A percentile compares a stretch with the other conserved stretches of the same genome.
Evolutionary conservation across 352 stramenopile genomes (phyloP).

Genomic region (Globisporangium megalacanthum): DNA sequence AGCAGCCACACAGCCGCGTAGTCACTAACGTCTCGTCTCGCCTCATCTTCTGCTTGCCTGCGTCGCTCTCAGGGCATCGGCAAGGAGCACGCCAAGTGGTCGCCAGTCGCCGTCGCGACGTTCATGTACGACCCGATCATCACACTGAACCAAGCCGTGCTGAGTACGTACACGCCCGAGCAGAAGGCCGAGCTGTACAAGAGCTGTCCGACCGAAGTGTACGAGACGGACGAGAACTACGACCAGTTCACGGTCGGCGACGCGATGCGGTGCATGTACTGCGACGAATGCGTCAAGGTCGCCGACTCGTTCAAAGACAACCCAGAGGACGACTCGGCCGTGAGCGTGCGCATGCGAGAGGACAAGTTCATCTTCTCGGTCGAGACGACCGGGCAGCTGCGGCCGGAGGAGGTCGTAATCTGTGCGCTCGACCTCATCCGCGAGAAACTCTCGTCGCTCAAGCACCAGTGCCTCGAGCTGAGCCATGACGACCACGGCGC

Average conservation of each 20-base stretch:
- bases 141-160: conserved; percentile 87
- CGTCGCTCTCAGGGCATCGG: conserved; percentile 79
- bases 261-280: conserved; percentile 83
- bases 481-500: conserved; percentile 69
- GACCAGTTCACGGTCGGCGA: conserved; percentile 67
- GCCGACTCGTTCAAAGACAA: conserved; percentile 93
- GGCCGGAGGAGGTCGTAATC: conserved; percentile 83
- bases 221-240: conserved; percentile 91
- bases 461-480: conserved; percentile 83
- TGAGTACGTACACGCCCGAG: conserved; percentile 91
- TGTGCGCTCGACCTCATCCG: conserved; percentile 83
- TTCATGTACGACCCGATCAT: conserved; percentile 92
- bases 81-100: conserved; percentile 98
- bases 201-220: conserved; percentile 92
- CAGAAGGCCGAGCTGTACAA: conserved; percentile 96
- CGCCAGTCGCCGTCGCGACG: conserved; percentile 91
- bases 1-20: too few relatives aligned
- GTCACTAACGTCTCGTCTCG: too few relatives aligned
- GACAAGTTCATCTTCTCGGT: conserved; percentile 97
- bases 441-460: conserved; percentile 81
- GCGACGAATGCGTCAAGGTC: conserved; percentile 91
- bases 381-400: conserved; percentile 87
- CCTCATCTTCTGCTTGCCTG: too few relatives aligned
- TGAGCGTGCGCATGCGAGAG: conserved; percentile 84
- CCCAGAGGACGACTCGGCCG: conserved; percentile 93